A percentile compares a stretch with the other conserved stretches of the same genome.
Conservation (phyloP, 768 basidiomycete species). For the Cystobasidium tubakii region DNA sequence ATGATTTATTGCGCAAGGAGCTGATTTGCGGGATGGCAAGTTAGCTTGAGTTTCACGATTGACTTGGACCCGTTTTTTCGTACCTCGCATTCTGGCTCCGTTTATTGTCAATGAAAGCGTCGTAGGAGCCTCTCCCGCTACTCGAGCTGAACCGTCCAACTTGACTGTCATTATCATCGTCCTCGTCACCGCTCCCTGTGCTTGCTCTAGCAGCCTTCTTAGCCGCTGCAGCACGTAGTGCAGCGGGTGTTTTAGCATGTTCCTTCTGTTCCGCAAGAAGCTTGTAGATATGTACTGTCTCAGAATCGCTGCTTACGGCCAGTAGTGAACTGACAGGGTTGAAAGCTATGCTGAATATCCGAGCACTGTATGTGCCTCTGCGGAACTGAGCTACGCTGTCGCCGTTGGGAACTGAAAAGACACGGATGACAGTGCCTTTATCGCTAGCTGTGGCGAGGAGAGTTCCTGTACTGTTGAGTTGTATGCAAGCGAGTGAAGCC, state of each 20-base stretch:
- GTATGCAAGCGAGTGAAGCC: conserved; percentile 76
- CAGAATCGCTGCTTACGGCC: conserved; percentile 83
- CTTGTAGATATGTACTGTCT: conserved; percentile 95
- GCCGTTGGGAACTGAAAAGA: conserved; percentile 82
- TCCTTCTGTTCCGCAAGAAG: conserved; percentile 53
- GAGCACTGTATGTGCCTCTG: conserved; percentile 75
- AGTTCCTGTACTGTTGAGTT: conserved; percentile 78
- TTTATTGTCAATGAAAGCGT: conserved; percentile 73
- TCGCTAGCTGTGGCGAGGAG: conserved; percentile 88
- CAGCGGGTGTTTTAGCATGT: conserved; percentile 36
- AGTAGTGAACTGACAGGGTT: conserved; percentile 76
- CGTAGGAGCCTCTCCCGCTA: conserved; percentile 59
- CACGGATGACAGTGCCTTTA: conserved; percentile 93
- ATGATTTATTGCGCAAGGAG: conserved; percentile 61
- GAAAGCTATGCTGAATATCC: conserved; percentile 78
- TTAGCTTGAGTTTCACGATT: neutral
- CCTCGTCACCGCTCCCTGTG: conserved; percentile 44
- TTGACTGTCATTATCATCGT: conserved; percentile 51
- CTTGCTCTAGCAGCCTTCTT: conserved; percentile 15
- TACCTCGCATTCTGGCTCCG: conserved; percentile 56
- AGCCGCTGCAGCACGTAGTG: conserved; percentile 9
- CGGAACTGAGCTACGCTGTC: conserved; percentile 95
- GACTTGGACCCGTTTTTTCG: neutral
- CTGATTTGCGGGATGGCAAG: conserved; percentile 34
- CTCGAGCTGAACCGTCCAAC: conserved; percentile 44